Evolutionary conservation across 345 rosid species (phyloP), one percentile per base, ranked within the genome.

Genomic region (Limnanthes douglasii): DNA sequence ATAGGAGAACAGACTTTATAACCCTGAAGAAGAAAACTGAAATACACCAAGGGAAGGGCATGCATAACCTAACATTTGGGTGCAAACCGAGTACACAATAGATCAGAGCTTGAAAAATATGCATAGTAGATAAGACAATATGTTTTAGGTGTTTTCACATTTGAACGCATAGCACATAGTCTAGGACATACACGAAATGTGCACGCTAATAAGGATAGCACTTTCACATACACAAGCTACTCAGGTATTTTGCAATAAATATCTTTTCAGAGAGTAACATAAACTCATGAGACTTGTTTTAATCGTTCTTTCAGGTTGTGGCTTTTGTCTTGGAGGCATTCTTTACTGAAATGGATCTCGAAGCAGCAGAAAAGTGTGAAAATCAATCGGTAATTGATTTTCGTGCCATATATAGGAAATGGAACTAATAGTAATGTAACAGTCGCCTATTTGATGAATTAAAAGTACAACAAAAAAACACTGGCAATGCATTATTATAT

Each of bases 281-380:
- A 58, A 41, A 16, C 21, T 33, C 29, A 17, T 36, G 17, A 25
- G 43, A 21, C 32, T 37, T 25, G 26, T 43, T 35, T 24, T 15
- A 21, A 13, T 21, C 57, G 50, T 45, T 46, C 51, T 43, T 53
- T 57, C 75, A 90, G 98, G 75, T 90, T 42, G 66, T 84, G 14
- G 96, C 98, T 34, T 90, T 90, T 70, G 92, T 90, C 57, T 69
- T 90, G 88, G 98, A 90, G 56, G 98, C 93, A 15, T 90, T 90
- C 79, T 90, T 80, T 39, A 49, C 98, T 31, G 95, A 90, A 61
- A 63, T 90, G 75, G 96, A 90, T 39, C 73, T 84, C n/a, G 88
- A 90, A 41, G 36, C 60, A 39, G 66, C 83, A 29, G 80, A 68
- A 33, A 50, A 56, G 32, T 37, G 61, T 8, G 73, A 54, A 54